Evolutionary conservation across 2,329 filamentous ascomycete genomes (phyloP).

Genomic region (Colletotrichum spaethianum): DNA sequence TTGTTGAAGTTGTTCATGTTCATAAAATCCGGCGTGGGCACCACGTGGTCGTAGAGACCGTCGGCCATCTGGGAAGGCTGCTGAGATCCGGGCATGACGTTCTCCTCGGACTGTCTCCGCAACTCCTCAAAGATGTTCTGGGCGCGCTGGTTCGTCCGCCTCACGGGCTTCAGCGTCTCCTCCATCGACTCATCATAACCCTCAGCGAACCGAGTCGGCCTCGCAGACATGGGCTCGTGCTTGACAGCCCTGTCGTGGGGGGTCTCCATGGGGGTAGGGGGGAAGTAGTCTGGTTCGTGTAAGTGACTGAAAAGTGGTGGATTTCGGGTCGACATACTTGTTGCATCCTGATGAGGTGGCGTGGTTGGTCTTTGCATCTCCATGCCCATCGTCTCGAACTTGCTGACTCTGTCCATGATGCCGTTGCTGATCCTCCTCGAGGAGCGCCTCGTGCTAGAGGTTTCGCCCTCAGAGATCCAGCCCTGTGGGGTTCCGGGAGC

Average conservation of each 20-base stretch:
- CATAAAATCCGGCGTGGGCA: constrained; percentile 71
- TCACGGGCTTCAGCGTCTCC: constrained; percentile 73
- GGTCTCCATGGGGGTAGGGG: constrained; percentile 77
- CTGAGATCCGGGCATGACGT: constrained; percentile 51
- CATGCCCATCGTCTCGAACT: constrained; percentile 69
- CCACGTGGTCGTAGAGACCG: constrained; percentile 63
- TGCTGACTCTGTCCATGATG: constrained; percentile 72
- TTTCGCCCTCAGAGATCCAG: constrained; percentile 67
- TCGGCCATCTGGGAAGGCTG: constrained; percentile 41
- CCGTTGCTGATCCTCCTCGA: constrained; percentile 71
- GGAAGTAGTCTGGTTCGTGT: constrained; percentile 68
- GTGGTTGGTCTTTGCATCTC: constrained; percentile 71
- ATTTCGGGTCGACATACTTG: constrained; percentile 62
- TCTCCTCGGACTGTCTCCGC: constrained; percentile 68
- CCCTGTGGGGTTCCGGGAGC: constrained; percentile 57
- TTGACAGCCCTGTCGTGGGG: constrained; percentile 65
- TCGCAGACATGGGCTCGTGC: constrained; percentile 50
- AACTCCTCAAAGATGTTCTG: constrained; percentile 72
- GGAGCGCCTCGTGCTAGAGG: constrained; percentile 56
- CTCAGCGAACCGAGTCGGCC: constrained; percentile 68
- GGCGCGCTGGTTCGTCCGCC: constrained; percentile 59
- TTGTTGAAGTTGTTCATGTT: constrained; percentile 63
- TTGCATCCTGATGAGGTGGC: constrained; percentile 71
- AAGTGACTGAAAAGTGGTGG: constrained; percentile 18
- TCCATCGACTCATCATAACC: constrained; percentile 77